Conservation (phyloP, 2,329 filamentous ascomycete species). For the Pyrenochaeta sp. region DNA sequence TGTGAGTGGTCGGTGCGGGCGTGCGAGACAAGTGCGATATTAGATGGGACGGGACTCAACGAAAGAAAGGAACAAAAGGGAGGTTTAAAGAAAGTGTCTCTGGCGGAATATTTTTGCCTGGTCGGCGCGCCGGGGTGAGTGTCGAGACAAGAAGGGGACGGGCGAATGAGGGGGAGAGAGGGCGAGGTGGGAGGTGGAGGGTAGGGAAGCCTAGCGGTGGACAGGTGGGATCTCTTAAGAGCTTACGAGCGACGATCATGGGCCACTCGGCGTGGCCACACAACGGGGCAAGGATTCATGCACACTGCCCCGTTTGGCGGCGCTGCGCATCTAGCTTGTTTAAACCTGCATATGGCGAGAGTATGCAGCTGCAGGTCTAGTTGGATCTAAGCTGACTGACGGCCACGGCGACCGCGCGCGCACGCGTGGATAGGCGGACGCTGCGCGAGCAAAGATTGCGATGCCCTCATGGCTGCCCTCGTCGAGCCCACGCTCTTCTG, state of each 20-base stretch:
- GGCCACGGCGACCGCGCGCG: conserved; percentile 37
- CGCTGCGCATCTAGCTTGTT: conserved; percentile 47
- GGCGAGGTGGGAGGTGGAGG: conserved; percentile 53
- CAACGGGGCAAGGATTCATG: conserved; percentile 44
- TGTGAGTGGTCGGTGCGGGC: conserved; percentile 31
- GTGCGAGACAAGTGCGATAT: conserved; percentile 43
- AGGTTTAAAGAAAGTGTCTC: conserved; percentile 42
- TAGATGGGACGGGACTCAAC: conserved; percentile 48
- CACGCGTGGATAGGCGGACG: conserved; percentile 45
- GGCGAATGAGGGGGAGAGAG: conserved; percentile 52
- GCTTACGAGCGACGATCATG: conserved; percentile 43
- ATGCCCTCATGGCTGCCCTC: conserved; percentile 36
- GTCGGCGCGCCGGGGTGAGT: conserved; percentile 46
- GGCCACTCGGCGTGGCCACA: conserved; percentile 46
- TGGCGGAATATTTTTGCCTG: conserved; percentile 46
- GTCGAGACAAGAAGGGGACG: conserved; percentile 47
- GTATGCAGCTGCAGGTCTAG: conserved; percentile 46
- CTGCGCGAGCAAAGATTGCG: conserved; percentile 40
- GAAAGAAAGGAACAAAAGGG: conserved; percentile 44
- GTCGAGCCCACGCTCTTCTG: conserved; percentile 22
- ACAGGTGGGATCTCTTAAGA: conserved; percentile 49
- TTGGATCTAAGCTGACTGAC: conserved; percentile 48
- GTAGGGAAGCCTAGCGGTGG: conserved; percentile 48
- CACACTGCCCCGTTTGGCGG: conserved; percentile 49
- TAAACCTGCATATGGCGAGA: conserved; percentile 48